Evolutionary conservation across 2,329 filamentous ascomycete genomes (phyloP).

Genomic region (Botrytis fabae): DNA sequence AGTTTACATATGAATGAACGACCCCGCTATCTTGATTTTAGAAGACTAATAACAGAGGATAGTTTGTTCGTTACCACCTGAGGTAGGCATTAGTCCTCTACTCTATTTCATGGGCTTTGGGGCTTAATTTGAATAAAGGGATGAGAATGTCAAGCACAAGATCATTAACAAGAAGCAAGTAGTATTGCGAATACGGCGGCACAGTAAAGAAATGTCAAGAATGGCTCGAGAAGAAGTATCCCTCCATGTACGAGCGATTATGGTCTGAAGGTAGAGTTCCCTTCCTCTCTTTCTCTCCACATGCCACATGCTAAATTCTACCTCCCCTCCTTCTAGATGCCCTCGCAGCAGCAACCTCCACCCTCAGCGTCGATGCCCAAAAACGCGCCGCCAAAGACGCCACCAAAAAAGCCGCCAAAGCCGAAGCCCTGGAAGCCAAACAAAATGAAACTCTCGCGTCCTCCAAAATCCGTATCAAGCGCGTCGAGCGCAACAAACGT

Average conservation of each 20-base stretch:
- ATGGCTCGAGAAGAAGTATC: conserved; percentile 79
- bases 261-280: conserved; percentile 75
- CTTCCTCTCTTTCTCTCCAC: not conserved
- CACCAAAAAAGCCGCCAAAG: conserved; percentile 94
- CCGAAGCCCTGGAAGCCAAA: conserved; percentile 80
- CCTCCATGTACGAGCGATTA: conserved; percentile 71
- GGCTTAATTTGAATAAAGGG: too few relatives aligned
- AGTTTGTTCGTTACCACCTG: conserved; percentile 67
- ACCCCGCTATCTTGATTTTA: conserved; percentile 3
- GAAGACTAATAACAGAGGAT: conserved; percentile 20
- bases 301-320: not conserved
- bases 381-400: conserved; percentile 95
- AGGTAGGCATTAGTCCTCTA: conserved; percentile 48
- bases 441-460: conserved; percentile 76
- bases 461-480: conserved; percentile 86
- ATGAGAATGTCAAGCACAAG: not conserved
- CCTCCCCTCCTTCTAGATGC: conserved; percentile 59
- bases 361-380: conserved; percentile 85
- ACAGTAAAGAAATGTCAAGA: conserved; percentile 96
- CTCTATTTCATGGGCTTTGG: not conserved
- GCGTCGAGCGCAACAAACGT: conserved; percentile 96
- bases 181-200: conserved; percentile 99
- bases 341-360: conserved; percentile 78
- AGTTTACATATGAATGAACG: conserved; percentile 9
- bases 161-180: conserved; percentile 35